Percentiles rank a stretch among this genome's conserved stretches.
Conservation (phyloP, 148 eudicot genomes). For the Salicornia ramosissima region DNA sequence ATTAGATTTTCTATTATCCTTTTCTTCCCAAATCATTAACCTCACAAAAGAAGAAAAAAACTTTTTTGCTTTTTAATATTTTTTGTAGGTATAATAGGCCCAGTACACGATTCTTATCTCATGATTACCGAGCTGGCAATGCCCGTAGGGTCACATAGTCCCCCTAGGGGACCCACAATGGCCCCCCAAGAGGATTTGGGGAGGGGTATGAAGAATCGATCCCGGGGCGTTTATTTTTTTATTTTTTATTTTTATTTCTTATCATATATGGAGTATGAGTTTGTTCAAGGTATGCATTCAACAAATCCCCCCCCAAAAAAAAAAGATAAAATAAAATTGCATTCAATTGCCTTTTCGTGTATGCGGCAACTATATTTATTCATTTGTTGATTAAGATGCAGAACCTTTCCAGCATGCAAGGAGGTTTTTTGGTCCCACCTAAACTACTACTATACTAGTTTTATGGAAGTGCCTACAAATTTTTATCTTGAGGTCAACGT, state of each 20-base stretch:
- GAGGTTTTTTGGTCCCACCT: constrained; percentile 23
- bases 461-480: constrained; percentile 19
- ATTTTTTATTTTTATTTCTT: neutral
- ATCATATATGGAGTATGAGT: constrained; percentile 4
- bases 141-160: no score
- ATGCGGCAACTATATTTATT: neutral
- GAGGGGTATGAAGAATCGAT: no score
- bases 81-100: no score
- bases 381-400: constrained; percentile 22
- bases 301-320: no score
- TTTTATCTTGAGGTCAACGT: constrained; percentile 30
- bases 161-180: no score
- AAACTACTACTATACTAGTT: constrained; percentile 6
- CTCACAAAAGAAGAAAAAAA: neutral
- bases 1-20: constrained; percentile 12
- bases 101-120: no score
- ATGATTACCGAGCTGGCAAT: no score
- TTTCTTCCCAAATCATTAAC: constrained; percentile 9
- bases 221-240: no score
- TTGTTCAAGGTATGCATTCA: constrained; percentile 20
- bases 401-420: constrained; percentile 23
- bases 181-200: no score
- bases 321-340: no score
- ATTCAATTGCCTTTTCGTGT: constrained; percentile 17
- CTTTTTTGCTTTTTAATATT: no score